Percentiles rank a stretch among this genome's conserved stretches.
These are phyloP conservation scores for Fomitopsis serialis DNA, from an alignment of 768 basidiomycete genomes.

Conservation along the genomic window DNA sequence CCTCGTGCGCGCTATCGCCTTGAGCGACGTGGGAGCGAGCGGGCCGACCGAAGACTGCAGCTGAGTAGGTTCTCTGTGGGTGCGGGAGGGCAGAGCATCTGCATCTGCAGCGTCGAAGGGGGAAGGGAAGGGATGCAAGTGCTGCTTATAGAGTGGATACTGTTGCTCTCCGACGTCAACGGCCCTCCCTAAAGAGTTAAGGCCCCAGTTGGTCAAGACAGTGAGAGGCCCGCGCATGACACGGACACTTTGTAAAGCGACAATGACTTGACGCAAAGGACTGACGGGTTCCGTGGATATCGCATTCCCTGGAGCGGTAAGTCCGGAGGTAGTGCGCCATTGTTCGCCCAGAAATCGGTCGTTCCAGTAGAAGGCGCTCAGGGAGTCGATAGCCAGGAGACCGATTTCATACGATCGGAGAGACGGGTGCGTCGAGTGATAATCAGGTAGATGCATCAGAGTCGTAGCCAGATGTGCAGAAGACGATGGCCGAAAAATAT, in stretches of 20 bases:
- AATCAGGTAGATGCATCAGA: slow-evolving; percentile 49
- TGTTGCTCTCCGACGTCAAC: slow-evolving; percentile 11
- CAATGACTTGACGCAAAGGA: slow-evolving; percentile 42
- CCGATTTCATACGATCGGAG: slow-evolving; percentile 46
- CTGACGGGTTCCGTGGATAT: slow-evolving; percentile 11
- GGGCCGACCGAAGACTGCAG: neutral
- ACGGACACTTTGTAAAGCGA: slow-evolving; percentile 44
- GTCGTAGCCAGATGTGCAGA: slow-evolving; percentile 66
- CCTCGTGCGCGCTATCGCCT: too few relatives aligned
- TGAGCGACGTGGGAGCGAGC: too few relatives aligned
- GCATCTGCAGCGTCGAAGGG: slow-evolving; percentile 15
- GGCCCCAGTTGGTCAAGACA: slow-evolving; percentile 61
- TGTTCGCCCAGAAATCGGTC: slow-evolving; percentile 66
- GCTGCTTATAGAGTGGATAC: slow-evolving; percentile 42
- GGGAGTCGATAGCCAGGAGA: slow-evolving; percentile 68
- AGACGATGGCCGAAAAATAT: slow-evolving; percentile 66
- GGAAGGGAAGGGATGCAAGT: slow-evolving; percentile 42
- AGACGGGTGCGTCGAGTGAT: slow-evolving; percentile 43
- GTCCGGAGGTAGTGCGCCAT: slow-evolving; percentile 22
- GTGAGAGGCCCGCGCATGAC: slow-evolving; percentile 44
- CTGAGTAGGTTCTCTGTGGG: slow-evolving; percentile 1
- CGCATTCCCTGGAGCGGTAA: slow-evolving; percentile 8
- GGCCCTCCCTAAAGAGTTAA: slow-evolving; percentile 25
- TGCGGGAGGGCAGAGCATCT: slow-evolving; percentile 2
- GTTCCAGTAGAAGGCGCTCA: slow-evolving; percentile 73